Base-by-base conservation (phyloP, 805 yeast genomes). In the Sugiyamaella qingdaonensis region DNA sequence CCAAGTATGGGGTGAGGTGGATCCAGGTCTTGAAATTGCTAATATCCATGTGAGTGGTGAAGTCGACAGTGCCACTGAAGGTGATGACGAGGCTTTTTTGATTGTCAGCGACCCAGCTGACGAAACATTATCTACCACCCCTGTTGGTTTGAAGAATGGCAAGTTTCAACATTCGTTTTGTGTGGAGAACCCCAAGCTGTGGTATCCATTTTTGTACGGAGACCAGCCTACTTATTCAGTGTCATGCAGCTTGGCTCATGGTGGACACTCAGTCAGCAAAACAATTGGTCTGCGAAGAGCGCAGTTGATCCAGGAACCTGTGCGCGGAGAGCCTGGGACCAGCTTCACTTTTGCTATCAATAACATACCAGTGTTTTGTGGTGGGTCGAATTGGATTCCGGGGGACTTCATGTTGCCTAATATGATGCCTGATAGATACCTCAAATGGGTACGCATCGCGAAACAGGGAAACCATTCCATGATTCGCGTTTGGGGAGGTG, bases 401-500 rank as follows among this genome's bases (percentile, higher is more conserved):
- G 73, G 69, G 1, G 77, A 76, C 57, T 69, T 73, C 1, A 64
- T 74, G 49, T 64, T 63, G 14, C 68, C 75, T 2, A 54, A 55
- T 10, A 54, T 74, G 13, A 64, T 68, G 2, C 49, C 61, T 0
- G 51, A 61, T 8, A 73, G 71, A 42, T 74, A 74, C 59, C 53
- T 57, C 2, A 55, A 60, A 4, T 71, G 73, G 72, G 57, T 76
- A 10, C 55, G 62, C 33, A 54, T 71, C 21, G 68, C 71, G 11
- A 64, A 58, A 1, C 61, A 64, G 33, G 77, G 78, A 1, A 65
- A 75, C 52, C 77, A 73, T 50, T 71, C 70, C 41, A 73, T 75
- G 75, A 55, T 76, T 33, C 61, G 80, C 39, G 69, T 75, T 2
- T 76, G 80, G 80, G 80, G 76, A 8, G 80, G 80, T 19, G 80